phyloP scores from a whole-genome alignment of 2,329 filamentous ascomycete species.

The Aspergillus brasiliensis region DNA sequence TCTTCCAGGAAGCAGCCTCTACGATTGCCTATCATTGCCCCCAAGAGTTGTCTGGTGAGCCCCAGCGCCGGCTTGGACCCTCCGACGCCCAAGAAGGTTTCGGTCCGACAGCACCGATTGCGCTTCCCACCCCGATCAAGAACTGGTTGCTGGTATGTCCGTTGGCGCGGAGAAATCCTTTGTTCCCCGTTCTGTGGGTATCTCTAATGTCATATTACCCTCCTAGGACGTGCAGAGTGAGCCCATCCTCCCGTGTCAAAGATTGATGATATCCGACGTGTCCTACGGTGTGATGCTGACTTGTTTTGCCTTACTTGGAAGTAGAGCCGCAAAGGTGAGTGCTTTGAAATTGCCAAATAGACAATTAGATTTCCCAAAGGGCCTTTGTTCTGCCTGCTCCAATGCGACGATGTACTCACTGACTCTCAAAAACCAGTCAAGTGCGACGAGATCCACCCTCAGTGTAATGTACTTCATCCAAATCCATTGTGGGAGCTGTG shows the following conservation, averaged over 20 bases:
- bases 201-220: slow-evolving; percentile 16
- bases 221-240: slow-evolving; percentile 47
- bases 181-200: neutral
- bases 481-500: neutral
- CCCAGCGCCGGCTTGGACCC: slow-evolving; percentile 16
- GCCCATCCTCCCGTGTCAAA: slow-evolving; percentile 17
- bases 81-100: slow-evolving; percentile 31
- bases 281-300: slow-evolving; percentile 12
- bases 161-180: slow-evolving; percentile 1
- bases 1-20: slow-evolving; percentile 40
- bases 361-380: neutral
- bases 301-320: slow-evolving; percentile 9
- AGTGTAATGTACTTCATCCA: slow-evolving; percentile 50
- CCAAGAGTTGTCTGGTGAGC: slow-evolving; percentile 42
- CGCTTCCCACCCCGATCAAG: slow-evolving; percentile 56
- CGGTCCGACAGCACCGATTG: slow-evolving; percentile 43
- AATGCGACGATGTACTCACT: neutral
- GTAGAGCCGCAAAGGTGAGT: slow-evolving; percentile 46
- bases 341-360: neutral
- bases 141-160: slow-evolving; percentile 55
- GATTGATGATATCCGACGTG: neutral
- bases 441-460: slow-evolving; percentile 59
- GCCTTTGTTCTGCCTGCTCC: neutral
- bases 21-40: slow-evolving; percentile 48
- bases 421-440: slow-evolving; percentile 45